Conservation (phyloP, 305 asterid genomes). For the Striga hermonthica region DNA sequence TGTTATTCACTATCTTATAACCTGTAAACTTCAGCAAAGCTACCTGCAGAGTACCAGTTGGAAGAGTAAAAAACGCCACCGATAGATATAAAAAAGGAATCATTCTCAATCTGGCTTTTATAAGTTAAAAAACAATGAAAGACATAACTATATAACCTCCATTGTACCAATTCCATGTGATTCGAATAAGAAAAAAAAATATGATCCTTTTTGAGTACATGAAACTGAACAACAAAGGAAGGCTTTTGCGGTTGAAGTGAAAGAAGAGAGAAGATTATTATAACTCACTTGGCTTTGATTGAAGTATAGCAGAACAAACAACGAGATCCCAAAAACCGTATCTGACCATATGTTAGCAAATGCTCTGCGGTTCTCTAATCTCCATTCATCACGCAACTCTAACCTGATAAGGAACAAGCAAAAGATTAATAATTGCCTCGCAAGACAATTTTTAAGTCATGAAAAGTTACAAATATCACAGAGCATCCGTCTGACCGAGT, state of each 20-base stretch:
- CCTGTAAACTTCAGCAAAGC: constrained; percentile 95
- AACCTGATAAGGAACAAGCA: constrained; percentile 48
- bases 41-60: constrained; percentile 52
- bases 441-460: background rate
- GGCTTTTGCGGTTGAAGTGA: constrained; percentile 7
- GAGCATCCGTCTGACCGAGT: constrained; percentile 12
- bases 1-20: constrained; percentile 73
- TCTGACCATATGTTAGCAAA: constrained; percentile 99
- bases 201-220: constrained; percentile 8
- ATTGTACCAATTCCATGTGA: background rate
- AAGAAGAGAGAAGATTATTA: constrained; percentile 9
- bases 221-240: background rate
- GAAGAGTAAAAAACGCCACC: background rate
- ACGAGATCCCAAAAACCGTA: constrained; percentile 76
- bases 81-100: constrained; percentile 13
- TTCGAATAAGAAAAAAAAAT: background rate
- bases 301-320: constrained; percentile 79
- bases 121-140: background rate
- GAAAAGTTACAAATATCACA: background rate
- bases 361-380: constrained; percentile 85
- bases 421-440: constrained; percentile 8
- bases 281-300: constrained; percentile 73
- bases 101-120: constrained; percentile 5
- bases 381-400: constrained; percentile 82
- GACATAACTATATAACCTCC: constrained; percentile 5